Evolutionary conservation across 768 basidiomycete species (phyloP).

Genomic region (Hericium alpestre): DNA sequence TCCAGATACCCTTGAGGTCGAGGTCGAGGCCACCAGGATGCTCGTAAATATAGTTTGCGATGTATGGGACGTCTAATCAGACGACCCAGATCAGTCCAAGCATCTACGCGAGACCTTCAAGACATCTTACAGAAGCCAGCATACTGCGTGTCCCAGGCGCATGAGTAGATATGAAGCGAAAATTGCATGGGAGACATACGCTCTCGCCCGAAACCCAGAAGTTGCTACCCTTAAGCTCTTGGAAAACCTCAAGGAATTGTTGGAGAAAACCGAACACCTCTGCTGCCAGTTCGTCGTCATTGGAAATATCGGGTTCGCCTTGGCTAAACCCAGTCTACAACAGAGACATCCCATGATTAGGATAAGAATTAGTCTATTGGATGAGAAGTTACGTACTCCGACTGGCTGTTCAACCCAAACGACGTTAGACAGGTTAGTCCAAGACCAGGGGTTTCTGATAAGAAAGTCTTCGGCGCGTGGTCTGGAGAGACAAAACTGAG

Average conservation of each 20-base stretch:
- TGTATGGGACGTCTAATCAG: slow-evolving; percentile 2
- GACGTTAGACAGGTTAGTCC: slow-evolving; percentile 66
- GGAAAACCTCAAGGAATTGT: slow-evolving; percentile 64
- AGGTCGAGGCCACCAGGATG: slow-evolving; percentile 40
- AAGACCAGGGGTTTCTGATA: slow-evolving; percentile 38
- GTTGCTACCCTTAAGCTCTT: slow-evolving; percentile 61
- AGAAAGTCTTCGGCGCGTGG: neutral
- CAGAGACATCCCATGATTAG: too few relatives aligned
- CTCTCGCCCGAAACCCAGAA: slow-evolving; percentile 64
- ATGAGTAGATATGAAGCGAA: neutral
- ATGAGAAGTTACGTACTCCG: slow-evolving; percentile 24
- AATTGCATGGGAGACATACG: slow-evolving; percentile 28
- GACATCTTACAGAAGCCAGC: slow-evolving; percentile 23
- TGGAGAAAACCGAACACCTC: slow-evolving; percentile 45
- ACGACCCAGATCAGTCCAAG: slow-evolving; percentile 18
- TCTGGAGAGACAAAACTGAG: too few relatives aligned
- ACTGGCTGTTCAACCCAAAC: slow-evolving; percentile 73
- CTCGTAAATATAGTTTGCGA: slow-evolving; percentile 56
- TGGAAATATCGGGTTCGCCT: slow-evolving; percentile 50
- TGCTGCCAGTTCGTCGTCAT: slow-evolving; percentile 45
- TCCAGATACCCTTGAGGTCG: slow-evolving; percentile 58
- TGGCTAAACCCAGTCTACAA: slow-evolving; percentile 55
- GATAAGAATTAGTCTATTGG: neutral
- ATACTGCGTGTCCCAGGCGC: slow-evolving; percentile 13
- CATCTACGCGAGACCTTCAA: neutral